These are phyloP conservation scores for Kurtzmaniella quercitrusa DNA, from an alignment of 1,139 yeast genomes.

Conservation along the genomic window DNA sequence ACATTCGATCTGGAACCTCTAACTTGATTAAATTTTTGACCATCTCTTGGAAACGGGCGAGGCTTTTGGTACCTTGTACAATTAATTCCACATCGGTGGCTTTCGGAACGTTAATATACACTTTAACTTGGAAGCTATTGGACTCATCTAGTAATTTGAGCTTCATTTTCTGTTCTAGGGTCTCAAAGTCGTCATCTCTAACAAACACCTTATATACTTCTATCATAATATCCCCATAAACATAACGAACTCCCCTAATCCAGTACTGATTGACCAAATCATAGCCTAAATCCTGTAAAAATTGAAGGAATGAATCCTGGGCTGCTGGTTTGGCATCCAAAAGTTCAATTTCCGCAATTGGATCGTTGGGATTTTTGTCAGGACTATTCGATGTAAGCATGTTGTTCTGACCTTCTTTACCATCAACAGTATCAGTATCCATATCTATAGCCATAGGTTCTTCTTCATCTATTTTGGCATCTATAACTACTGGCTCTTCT, in stretches of 20 bases:
- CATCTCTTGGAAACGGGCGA: slow-evolving; percentile 59
- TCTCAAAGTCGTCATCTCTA: slow-evolving; percentile 30
- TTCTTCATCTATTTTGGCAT: slow-evolving; percentile 1
- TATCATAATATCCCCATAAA: slow-evolving; percentile 59
- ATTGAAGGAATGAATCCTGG: slow-evolving; percentile 38
- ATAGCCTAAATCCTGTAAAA: slow-evolving; percentile 70
- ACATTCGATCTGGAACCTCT: slow-evolving; percentile 70
- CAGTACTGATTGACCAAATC: slow-evolving; percentile 61
- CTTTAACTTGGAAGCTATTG: slow-evolving; percentile 58
- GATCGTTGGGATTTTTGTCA: neutral
- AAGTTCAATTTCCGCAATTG: neutral
- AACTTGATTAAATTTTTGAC: slow-evolving; percentile 64
- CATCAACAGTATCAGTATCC: neutral
- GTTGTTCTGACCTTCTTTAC: neutral
- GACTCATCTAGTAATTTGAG: slow-evolving; percentile 50
- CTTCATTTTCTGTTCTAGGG: slow-evolving; percentile 23
- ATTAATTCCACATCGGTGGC: slow-evolving; percentile 75
- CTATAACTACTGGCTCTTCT: neutral
- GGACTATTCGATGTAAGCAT: neutral
- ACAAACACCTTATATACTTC: slow-evolving; percentile 52
- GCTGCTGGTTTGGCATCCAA: neutral
- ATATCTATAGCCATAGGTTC: slow-evolving; percentile 1
- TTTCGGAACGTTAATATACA: slow-evolving; percentile 64
- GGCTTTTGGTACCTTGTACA: slow-evolving; percentile 58
- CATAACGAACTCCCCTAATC: slow-evolving; percentile 61